Evolutionary conservation across 2,329 filamentous ascomycete species (phyloP).

Genomic region (Ceratocystis smalleyi): DNA sequence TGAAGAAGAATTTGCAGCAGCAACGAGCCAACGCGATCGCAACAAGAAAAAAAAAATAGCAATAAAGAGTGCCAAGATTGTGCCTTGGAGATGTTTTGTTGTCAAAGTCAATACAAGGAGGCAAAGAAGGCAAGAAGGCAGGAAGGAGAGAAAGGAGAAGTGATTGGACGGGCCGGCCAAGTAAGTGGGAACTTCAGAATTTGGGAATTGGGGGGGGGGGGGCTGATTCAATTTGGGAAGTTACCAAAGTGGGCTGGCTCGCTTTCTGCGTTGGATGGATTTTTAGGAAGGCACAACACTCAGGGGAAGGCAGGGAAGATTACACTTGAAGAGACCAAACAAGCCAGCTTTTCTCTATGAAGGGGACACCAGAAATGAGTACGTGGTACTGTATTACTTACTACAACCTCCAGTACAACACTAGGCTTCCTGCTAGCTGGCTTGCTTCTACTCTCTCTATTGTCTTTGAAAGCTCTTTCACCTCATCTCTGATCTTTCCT

Average conservation of each 20-base stretch:
- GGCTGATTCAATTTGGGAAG: constrained; percentile 1
- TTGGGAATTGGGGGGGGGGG: neutral
- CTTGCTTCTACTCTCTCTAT: neutral
- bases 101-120: constrained; percentile 6
- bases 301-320: constrained; percentile 5
- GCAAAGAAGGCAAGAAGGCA: constrained; percentile 5
- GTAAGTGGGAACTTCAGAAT: constrained; percentile 6
- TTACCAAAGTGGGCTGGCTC: constrained; percentile 6
- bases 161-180: constrained; percentile 5
- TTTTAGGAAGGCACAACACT: constrained; percentile 3
- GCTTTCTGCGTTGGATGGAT: neutral
- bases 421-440: too few relatives aligned
- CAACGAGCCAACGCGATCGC: constrained; percentile 15
- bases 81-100: constrained; percentile 13
- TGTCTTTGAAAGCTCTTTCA: neutral
- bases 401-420: neutral
- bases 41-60: neutral
- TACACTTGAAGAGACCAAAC: neutral
- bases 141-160: constrained; percentile 3
- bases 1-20: constrained; percentile 6
- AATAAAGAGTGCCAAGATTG: constrained; percentile 1
- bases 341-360: neutral
- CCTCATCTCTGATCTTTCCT: neutral
- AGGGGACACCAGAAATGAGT: neutral
- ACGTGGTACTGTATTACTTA: neutral